Base-by-base conservation (phyloP, 805 yeast species). In the Clavispora phyllophila region DNA sequence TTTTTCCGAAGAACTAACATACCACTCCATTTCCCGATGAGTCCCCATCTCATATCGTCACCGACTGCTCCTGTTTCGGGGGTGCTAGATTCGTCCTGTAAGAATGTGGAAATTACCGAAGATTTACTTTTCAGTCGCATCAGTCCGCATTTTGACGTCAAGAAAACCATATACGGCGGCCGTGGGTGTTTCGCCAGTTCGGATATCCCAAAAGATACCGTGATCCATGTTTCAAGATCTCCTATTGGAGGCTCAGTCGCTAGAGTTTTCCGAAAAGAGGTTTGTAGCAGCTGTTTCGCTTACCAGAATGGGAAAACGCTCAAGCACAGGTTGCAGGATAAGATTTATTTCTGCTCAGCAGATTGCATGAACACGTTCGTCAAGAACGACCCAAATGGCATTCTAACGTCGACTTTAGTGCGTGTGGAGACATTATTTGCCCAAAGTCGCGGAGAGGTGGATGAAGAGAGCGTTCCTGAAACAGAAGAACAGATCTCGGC, bases 221-320 rank as follows among this genome's bases (percentile, higher is more conserved):
- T 56, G 0, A 60, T 82, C 4, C 61, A 75, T 31, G 43, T 36
- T 8, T 72, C 76, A 14, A 46, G 54, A 3, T 42, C 56, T 2
- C 79, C 82, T 0, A 57, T 78, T 31, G 73, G 82, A 9, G 62
- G 71, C 13, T 65, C 77, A 1, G 66, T 81, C 3, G 58, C 68
- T 14, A 66, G 71, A 44, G 79, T 78, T 4, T 81, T 79, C 56
- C 71, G 76, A 39, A 81, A 79, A 48, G 87, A 82, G 51, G 84
- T 78, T 1, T 82, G 88, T 55, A 66, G 73, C 7, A 51, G 55
- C 45, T 82, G 88, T 49, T 78, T 70, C 52, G 41, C 48, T 2
- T 82, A 79, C 48, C 66, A 65, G 25, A 56, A 67, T 47, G 83
- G 84, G 0, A 62, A 58, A 26, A 62, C 64, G 31, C 61, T 78